A percentile compares a stretch with the other conserved stretches of the same genome.
Evolutionary conservation across 2,329 filamentous ascomycete genomes (phyloP).

Genomic region (Nigrospora oryzae): DNA sequence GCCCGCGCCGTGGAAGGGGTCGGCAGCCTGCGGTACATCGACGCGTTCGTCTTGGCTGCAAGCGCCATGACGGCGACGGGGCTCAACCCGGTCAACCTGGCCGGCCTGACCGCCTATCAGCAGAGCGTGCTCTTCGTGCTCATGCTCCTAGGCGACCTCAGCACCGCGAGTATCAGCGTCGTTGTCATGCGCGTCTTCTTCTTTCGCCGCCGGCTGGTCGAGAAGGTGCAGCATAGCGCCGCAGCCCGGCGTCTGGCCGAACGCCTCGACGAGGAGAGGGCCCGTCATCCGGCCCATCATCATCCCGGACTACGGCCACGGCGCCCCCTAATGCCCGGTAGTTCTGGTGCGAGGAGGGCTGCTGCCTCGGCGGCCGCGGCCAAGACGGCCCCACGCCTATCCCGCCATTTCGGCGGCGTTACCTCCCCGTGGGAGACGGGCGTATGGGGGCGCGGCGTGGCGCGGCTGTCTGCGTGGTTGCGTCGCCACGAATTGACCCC

Average conservation of each 20-base stretch:
- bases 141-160: conserved; percentile 1
- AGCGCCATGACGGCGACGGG: conserved; percentile 1
- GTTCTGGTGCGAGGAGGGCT: too few species aligned
- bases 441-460: too few species aligned
- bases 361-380: too few species aligned
- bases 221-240: background rate
- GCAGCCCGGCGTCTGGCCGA: background rate
- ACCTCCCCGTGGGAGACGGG: too few species aligned
- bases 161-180: conserved; percentile 2
- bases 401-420: too few species aligned
- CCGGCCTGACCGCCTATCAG: background rate
- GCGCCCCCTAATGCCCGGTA: too few species aligned
- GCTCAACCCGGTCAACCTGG: background rate
- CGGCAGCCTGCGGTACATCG: background rate
- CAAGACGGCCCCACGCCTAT: too few species aligned
- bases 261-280: too few species aligned
- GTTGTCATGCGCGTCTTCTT: background rate
- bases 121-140: conserved; percentile 1
- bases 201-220: background rate
- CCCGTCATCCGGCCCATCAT: too few species aligned
- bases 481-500: too few species aligned
- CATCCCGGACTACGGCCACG: too few species aligned
- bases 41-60: background rate
- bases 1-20: background rate
- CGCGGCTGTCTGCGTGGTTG: too few species aligned